These are phyloP conservation scores for Fraxinus excelsior DNA, from an alignment of 257 asterid species.

Conservation along the genomic window DNA sequence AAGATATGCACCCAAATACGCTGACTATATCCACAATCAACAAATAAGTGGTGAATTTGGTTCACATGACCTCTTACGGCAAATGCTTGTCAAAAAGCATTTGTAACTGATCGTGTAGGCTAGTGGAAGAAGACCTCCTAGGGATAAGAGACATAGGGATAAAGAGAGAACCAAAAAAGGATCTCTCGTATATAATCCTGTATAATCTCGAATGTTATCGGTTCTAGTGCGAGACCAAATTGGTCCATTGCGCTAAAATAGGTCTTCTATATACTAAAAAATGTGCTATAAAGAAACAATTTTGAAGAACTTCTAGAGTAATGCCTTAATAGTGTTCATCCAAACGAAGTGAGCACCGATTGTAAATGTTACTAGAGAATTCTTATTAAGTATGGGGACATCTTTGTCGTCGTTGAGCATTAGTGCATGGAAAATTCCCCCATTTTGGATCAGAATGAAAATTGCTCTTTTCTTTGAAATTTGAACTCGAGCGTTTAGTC, in stretches of 20 bases:
- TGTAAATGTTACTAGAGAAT: background rate
- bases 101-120: no score
- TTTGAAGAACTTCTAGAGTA: constrained; percentile 7
- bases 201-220: no score
- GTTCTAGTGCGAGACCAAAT: no score
- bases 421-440: background rate
- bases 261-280: background rate
- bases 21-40: no score
- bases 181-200: no score
- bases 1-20: no score
- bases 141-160: no score
- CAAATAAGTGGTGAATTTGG: no score
- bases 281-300: background rate
- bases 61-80: no score
- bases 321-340: background rate
- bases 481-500: background rate
- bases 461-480: background rate
- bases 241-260: background rate
- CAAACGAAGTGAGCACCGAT: background rate
- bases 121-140: no score
- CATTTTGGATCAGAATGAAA: background rate
- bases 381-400: background rate
- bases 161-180: no score
- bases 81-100: no score
- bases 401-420: background rate